Base-by-base conservation (phyloP, 164 flowering plant species). In the Magnolia changhungtana region DNA sequence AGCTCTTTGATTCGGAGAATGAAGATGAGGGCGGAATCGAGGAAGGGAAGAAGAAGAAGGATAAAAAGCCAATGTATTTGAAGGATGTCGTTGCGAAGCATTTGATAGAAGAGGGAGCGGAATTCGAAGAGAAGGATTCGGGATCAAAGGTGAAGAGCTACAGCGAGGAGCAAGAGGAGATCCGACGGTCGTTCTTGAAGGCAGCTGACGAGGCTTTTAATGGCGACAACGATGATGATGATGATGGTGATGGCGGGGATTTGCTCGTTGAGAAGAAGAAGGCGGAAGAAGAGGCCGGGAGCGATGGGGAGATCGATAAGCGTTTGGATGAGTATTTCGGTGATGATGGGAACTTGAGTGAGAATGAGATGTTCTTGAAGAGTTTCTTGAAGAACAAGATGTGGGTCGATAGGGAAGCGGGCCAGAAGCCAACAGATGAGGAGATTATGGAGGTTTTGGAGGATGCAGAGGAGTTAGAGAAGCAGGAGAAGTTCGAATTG, bases 11-110 rank as follows among this genome's bases (percentile, higher is more conserved):
- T 49, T 81, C 84, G 1, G 88, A 86, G 5, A 78, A 78, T 23
- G 86, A 83, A 6, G 83, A 75, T 1, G 80, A 79, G 0, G 79
- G 79, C 20, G 50, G 23, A 1, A 71, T 65, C 9, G 61, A 66
- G 7, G 18, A 14, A 8, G 27, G 27, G 61, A 78, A 29, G 76
- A 16, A 0, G 73, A 74, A 21, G 50, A 75, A 74, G 72, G 82
- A 83, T 63, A 74, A 85, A 84, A 89, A 86, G 72, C 83, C 89
- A 0, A 76, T 85, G 88, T 90, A 87, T 84, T 86, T 93, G 88
- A 95, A 95, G 75, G 98, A 95, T 84, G 96, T 92, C 21, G 76
- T 81, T 1, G 90, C 97, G 0, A 83, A 84, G 82, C 94, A 91
- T 1, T 83, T 92, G 83, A 79, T 95, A 5, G 96, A 91, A 80